These are phyloP conservation scores for Aspergillus flavus DNA, from an alignment of 2,329 filamentous ascomycete genomes.

Conservation along the genomic window DNA sequence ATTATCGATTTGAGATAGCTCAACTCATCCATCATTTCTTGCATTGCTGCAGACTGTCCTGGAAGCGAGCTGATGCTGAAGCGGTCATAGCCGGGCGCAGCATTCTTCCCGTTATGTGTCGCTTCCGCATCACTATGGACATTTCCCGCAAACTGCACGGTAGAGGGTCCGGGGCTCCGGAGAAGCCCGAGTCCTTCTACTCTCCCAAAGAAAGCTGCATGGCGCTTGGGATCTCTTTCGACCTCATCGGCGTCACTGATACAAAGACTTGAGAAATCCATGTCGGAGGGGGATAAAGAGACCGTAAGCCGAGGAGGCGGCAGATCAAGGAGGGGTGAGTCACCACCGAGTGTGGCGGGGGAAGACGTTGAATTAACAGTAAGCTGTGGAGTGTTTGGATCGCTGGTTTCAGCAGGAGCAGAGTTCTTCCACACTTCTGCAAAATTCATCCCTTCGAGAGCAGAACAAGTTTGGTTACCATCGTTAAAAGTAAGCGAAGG, in stretches of 20 bases:
- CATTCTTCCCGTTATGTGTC: constrained; percentile 2
- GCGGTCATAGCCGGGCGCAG: constrained; percentile 9
- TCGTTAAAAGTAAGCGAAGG: constrained; percentile 38
- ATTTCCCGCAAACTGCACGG: constrained; percentile 25
- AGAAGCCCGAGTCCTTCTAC: constrained; percentile 32
- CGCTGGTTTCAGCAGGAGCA: constrained; percentile 27
- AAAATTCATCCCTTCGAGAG: constrained; percentile 22
- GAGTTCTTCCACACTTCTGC: constrained; percentile 27
- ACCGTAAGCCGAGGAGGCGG: constrained; percentile 29
- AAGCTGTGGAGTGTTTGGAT: constrained; percentile 43
- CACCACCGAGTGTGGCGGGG: constrained; percentile 30
- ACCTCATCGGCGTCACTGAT: constrained; percentile 37
- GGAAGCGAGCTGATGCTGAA: constrained; percentile 24
- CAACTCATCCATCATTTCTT: constrained; percentile 54
- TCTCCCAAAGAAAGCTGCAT: constrained; percentile 38
- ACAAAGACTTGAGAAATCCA: constrained; percentile 35
- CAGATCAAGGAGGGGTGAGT: constrained; percentile 29
- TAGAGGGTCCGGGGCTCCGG: constrained; percentile 27
- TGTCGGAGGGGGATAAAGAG: constrained; percentile 28
- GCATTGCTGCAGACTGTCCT: constrained; percentile 44
- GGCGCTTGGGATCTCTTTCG: constrained; percentile 40
- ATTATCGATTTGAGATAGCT: constrained; percentile 55
- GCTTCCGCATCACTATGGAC: constrained; percentile 7
- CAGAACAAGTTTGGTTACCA: constrained; percentile 21
- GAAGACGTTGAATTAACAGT: constrained; percentile 34